phyloP scores from a whole-genome alignment of 768 basidiomycete genomes.

The Collybia sp. region DNA sequence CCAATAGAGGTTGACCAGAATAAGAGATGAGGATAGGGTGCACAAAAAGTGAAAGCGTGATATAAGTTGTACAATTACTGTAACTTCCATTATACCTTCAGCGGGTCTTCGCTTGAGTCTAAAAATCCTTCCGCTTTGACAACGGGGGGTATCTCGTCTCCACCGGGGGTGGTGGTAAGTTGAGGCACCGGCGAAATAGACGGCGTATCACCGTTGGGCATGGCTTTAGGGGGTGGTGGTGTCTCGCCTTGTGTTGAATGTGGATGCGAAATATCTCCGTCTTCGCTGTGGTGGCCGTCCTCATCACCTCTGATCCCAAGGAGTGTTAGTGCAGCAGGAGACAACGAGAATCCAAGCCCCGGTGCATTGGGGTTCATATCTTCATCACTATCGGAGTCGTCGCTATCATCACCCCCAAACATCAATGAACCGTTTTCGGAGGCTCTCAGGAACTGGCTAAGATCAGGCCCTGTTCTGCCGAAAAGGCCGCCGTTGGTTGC shows the following conservation, averaged over 20 bases:
- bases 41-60: constrained; percentile 10
- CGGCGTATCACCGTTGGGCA: constrained; percentile 41
- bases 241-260: constrained; percentile 28
- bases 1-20: constrained; percentile 16
- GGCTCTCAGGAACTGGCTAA: constrained; percentile 24
- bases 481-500: constrained; percentile 56
- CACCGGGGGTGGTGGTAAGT: constrained; percentile 42
- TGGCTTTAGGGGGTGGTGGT: constrained; percentile 39
- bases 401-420: constrained; percentile 63
- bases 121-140: constrained; percentile 61
- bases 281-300: too few relatives aligned
- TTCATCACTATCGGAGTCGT: constrained; percentile 57
- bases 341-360: constrained; percentile 36
- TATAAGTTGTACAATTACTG: constrained; percentile 11
- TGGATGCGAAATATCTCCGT: constrained; percentile 13
- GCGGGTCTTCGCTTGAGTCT: constrained; percentile 60
- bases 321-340: constrained; percentile 48
- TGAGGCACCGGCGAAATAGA: constrained; percentile 39
- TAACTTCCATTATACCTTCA: constrained; percentile 22
- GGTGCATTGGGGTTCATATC: constrained; percentile 34
- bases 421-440: constrained; percentile 45
- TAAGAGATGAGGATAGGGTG: constrained; percentile 9
- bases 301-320: constrained; percentile 41
- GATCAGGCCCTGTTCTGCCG: constrained; percentile 50
- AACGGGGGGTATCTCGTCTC: constrained; percentile 49